These are phyloP conservation scores for Komagataella phaffii DNA, from an alignment of 805 yeast species.

Conservation along the genomic window DNA sequence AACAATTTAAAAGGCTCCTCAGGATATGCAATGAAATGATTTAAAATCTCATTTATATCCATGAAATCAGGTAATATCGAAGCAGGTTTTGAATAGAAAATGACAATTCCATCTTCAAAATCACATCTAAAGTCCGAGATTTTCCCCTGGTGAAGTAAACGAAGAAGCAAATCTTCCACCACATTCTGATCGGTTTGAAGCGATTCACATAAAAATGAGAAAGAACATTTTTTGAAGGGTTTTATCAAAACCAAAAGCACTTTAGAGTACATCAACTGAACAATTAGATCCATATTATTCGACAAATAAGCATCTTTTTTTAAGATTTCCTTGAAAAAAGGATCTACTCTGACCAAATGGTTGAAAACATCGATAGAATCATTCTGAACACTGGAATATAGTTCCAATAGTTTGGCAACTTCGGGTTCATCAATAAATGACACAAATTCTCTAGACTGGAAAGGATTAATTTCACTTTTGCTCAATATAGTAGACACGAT, in stretches of 20 bases:
- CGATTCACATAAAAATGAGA: not conserved
- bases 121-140: not conserved
- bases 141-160: not conserved
- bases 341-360: conserved; percentile 5
- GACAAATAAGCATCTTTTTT: conserved; percentile 2
- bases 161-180: not conserved
- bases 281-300: conserved; percentile 4
- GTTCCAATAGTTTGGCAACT: conserved; percentile 11
- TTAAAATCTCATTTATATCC: not conserved
- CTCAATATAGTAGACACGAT: conserved; percentile 48
- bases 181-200: not conserved
- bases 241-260: conserved; percentile 10
- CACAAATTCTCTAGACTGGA: conserved; percentile 57
- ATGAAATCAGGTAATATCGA: not conserved
- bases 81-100: conserved; percentile 1
- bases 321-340: conserved; percentile 4
- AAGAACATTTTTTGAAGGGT: conserved; percentile 7
- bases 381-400: conserved; percentile 14
- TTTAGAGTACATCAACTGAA: conserved; percentile 12
- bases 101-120: not conserved
- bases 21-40: not conserved
- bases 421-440: conserved; percentile 12
- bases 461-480: conserved; percentile 57
- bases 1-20: not conserved
- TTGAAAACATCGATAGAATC: conserved; percentile 12